phyloP scores from a whole-genome alignment of 2,329 filamentous ascomycete genomes.

The Penicillium corylophilum region DNA sequence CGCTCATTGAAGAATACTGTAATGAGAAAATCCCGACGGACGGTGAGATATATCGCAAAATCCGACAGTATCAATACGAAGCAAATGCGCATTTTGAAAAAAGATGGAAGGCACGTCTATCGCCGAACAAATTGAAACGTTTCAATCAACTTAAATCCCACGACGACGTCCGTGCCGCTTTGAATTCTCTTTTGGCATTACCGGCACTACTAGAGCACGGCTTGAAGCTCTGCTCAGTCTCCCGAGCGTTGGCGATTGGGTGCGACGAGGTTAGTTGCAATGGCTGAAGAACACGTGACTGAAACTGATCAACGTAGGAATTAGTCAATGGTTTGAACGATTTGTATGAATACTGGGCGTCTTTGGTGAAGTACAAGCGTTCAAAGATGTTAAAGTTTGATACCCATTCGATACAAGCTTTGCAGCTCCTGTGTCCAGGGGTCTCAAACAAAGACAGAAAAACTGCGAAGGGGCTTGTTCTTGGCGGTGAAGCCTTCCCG shows the following conservation, averaged over 20 bases:
- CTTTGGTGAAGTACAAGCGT: background rate
- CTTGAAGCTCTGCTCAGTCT: background rate
- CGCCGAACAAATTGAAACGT: constrained; percentile 17
- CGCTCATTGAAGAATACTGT: constrained; percentile 20
- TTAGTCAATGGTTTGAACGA: background rate
- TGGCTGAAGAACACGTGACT: no score
- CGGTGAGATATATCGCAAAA: constrained; percentile 23
- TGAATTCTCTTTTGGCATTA: constrained; percentile 6
- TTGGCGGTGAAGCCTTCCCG: background rate
- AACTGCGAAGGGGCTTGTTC: background rate
- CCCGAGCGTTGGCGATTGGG: background rate
- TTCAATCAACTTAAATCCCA: constrained; percentile 13
- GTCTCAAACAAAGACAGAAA: background rate
- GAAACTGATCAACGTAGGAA: no score
- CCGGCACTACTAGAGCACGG: constrained; percentile 4
- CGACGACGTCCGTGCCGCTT: constrained; percentile 3
- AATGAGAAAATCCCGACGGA: constrained; percentile 21
- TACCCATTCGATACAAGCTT: background rate
- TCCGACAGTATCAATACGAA: constrained; percentile 23
- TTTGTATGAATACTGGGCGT: background rate
- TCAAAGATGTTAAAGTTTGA: background rate
- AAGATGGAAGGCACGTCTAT: constrained; percentile 14
- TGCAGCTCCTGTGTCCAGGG: background rate
- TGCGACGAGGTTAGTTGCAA: background rate
- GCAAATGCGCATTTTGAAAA: constrained; percentile 18